These are phyloP conservation scores for Coriaria nepalensis DNA, from an alignment of 306 rosid species.

Conservation along the genomic window DNA sequence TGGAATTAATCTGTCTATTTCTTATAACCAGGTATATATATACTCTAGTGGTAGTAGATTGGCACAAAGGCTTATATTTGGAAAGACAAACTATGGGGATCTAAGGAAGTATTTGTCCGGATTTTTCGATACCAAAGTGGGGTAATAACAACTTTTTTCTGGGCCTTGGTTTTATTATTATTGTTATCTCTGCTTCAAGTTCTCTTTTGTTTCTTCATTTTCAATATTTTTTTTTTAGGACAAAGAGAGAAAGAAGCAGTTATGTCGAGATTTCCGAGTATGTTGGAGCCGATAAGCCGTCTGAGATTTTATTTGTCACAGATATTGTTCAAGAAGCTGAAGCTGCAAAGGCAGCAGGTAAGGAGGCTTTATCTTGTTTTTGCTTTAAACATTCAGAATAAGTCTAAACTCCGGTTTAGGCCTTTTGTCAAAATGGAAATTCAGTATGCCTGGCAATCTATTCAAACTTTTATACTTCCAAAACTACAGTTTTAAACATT, in stretches of 20 bases:
- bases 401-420: no score
- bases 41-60: constrained; percentile 98
- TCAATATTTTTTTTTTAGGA: constrained; percentile 38
- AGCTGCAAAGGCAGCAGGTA: constrained; percentile 97
- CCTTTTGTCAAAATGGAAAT: no score
- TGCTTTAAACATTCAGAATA: no score
- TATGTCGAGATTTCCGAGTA: constrained; percentile 60
- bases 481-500: no score
- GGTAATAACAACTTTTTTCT: no score
- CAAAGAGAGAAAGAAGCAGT: constrained; percentile 67
- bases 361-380: no score
- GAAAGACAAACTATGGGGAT: constrained; percentile 76
- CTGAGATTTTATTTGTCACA: constrained; percentile 68
- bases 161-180: not conserved
- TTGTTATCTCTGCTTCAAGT: constrained; percentile 1
- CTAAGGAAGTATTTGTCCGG: constrained; percentile 79
- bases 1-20: no score
- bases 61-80: constrained; percentile 92
- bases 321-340: constrained; percentile 82
- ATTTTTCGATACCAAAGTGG: constrained; percentile 84
- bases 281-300: constrained; percentile 77
- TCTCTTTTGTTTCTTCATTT: no score
- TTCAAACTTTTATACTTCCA: no score
- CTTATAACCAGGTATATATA: constrained; percentile 93
- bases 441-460: no score